phyloP scores from a whole-genome alignment of 352 stramenopile genomes.

The Phytophthora kernoviae region DNA sequence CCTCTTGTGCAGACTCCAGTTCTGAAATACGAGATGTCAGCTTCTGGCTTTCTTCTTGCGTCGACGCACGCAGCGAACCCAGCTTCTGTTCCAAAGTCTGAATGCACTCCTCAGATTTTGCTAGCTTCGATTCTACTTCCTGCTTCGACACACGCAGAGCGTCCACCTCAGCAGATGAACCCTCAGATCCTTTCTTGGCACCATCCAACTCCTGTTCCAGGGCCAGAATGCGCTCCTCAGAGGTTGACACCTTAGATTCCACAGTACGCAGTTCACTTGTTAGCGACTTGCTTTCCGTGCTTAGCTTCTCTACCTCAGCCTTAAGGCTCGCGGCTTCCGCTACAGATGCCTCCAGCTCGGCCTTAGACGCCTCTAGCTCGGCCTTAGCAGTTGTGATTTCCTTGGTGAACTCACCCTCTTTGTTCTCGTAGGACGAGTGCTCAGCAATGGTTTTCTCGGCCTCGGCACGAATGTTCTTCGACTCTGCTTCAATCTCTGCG shows the following conservation, averaged over 20 bases:
- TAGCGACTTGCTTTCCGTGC: constrained; percentile 11
- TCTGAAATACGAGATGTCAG: constrained; percentile 33
- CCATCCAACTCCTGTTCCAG: constrained; percentile 38
- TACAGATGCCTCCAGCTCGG: neutral
- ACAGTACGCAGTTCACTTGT: constrained; percentile 14
- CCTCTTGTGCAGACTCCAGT: constrained; percentile 31
- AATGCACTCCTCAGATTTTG: neutral
- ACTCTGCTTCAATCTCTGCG: constrained; percentile 42
- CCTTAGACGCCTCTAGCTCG: constrained; percentile 26
- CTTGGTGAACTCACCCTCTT: constrained; percentile 25
- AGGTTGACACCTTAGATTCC: constrained; percentile 12
- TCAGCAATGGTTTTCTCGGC: constrained; percentile 45
- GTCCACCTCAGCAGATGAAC: constrained; percentile 16
- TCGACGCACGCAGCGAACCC: constrained; percentile 18
- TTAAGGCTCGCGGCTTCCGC: constrained; percentile 5
- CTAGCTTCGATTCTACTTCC: constrained; percentile 5
- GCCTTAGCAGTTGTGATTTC: constrained; percentile 35
- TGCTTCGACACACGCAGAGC: constrained; percentile 20
- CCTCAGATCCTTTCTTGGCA: constrained; percentile 19
- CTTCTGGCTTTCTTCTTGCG: constrained; percentile 34
- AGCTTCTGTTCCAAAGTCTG: constrained; percentile 2
- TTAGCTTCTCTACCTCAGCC: constrained; percentile 32
- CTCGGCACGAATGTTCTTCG: constrained; percentile 44
- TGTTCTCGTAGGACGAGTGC: constrained; percentile 33
- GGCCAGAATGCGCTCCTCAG: constrained; percentile 25